Base-by-base conservation (phyloP, 495 filamentous ascomycete genomes). In the Daldinia loculata region DNA sequence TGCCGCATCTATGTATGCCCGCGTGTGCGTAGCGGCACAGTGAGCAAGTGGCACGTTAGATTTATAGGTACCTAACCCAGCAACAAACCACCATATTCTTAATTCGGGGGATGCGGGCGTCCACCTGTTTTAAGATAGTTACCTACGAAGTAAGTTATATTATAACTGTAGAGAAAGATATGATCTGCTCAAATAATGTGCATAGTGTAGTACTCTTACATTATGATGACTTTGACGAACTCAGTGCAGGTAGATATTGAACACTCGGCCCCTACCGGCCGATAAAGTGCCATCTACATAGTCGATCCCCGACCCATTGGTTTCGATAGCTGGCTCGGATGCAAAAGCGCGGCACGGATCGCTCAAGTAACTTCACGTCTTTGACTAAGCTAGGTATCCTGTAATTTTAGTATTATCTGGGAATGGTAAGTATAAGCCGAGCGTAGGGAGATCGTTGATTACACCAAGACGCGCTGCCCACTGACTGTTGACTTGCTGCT, bases 271-370 rank as follows among this genome's bases (percentile, higher is more conserved):
- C 39, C 39, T 8, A 22, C 43, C n/a, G 43, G n/a, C 15, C 43
- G 43, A 50, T 50, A 50, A n/a, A 39, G n/a, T 52, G 26, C 3
- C 48, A 24, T 19, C 24, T 0, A n/a, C n/a, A n/a, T n/a, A 51
- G 26, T 51, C 19, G 50, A 52, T 29, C 50, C 14, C 26, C 50
- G 50, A 53, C 50, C 50, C 50, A 17, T 17, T 30, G 26, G 27
- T 12, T 24, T 53, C 26, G 50, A 17, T 50, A 30, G 27, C 50
- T 29, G 50, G 50, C 1, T 27, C 39, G 27, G 41, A 50, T 48
- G 29, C 15, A n/a, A 12, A 36, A 15, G 39, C 51, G 53, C 53
- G 53, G 63, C 53, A 58, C 43, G 7, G 39, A 24, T 48, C 43
- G 19, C 43, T 48, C 43, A 48, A 48, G 3, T 12, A 17, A 48